phyloP scores from a whole-genome alignment of 2,329 filamentous ascomycete genomes.

The Penicillium corylophilum region DNA sequence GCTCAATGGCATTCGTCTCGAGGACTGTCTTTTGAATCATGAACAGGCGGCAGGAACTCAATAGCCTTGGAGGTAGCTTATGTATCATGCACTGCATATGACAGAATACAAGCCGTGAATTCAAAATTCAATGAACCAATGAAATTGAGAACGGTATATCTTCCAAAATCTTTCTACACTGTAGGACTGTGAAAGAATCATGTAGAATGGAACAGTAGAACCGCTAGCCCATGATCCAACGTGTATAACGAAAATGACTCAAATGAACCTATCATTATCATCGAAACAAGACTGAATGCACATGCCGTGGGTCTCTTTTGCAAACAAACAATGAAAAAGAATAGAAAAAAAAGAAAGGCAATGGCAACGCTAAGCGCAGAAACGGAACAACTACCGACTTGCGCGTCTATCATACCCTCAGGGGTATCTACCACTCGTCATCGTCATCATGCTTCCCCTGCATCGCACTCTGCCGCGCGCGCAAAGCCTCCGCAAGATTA shows the following conservation, averaged over 20 bases:
- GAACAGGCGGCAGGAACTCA: too few species aligned
- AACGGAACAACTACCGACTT: conserved; percentile 13
- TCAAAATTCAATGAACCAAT: background rate
- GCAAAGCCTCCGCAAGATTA: conserved; percentile 74
- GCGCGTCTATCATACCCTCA: background rate
- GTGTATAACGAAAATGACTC: conserved; percentile 4
- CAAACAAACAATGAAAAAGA: background rate
- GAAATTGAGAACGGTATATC: conserved; percentile 1
- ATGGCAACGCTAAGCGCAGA: conserved; percentile 26
- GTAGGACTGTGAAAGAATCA: background rate
- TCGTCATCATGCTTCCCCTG: conserved; percentile 67
- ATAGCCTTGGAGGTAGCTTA: background rate
- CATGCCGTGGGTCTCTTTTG: background rate
- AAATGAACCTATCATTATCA: conserved; percentile 1
- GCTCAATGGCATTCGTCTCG: background rate
- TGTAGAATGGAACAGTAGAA: background rate
- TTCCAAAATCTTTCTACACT: background rate
- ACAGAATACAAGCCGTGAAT: too few species aligned
- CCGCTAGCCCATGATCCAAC: conserved; percentile 8
- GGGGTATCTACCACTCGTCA: conserved; percentile 62
- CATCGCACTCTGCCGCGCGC: conserved; percentile 75
- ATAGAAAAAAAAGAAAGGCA: conserved; percentile 14
- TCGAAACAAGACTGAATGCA: conserved; percentile 1
- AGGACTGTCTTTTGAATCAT: background rate
- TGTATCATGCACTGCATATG: background rate